Evolutionary conservation across 371 early-diverging fungal species (phyloP), one percentile per base, ranked within the genome.

Genomic region (Fennellomyces sp.): DNA sequence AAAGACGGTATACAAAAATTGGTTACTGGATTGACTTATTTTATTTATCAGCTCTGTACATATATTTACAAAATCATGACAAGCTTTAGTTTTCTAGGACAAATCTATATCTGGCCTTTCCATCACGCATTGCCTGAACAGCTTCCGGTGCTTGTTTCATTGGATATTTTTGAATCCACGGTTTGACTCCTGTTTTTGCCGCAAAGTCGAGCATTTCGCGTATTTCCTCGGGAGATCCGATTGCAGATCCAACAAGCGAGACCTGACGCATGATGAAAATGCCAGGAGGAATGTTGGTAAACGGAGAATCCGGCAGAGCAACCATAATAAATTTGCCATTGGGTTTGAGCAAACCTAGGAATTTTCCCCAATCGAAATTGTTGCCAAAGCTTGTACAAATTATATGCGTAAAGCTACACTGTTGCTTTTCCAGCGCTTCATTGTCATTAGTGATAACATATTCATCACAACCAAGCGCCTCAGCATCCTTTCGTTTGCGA

Each of bases 131-230:
- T 17, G 65, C 81, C 59, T 76, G 70, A 48, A 91, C 70, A 30
- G 86, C 89, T 19, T 77, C 73, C 62, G 91, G 91, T 53, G 78
- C 76, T 15, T 88, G 63, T 30, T 57, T 66, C 78, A 91, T 86
- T 25, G 83, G 75, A 57, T 83, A 71, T 65, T 74, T 75, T 68
- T 91, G 81, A 50, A 91, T 80, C 78, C 83, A 83, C 13, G 91
- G 90, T 42, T 75, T 64, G 52, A 92, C 84, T 42, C 79, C 66
- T 45, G 84, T 76, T 61, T 85, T 65, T 52, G 80, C 83, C 2
- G 92, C 90, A 73, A 92, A 88, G 26, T 84, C 75, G 11, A 95
- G 74, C 81, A 88, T 90, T 45, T 87, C 87, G 45, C 75, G 61
- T 30, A 90, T 74, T 2, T 68, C 69, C 1, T 68, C 48, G 23